These are phyloP conservation scores for Hemileccinum impolitum DNA, from an alignment of 768 basidiomycete genomes.

Conservation along the genomic window DNA sequence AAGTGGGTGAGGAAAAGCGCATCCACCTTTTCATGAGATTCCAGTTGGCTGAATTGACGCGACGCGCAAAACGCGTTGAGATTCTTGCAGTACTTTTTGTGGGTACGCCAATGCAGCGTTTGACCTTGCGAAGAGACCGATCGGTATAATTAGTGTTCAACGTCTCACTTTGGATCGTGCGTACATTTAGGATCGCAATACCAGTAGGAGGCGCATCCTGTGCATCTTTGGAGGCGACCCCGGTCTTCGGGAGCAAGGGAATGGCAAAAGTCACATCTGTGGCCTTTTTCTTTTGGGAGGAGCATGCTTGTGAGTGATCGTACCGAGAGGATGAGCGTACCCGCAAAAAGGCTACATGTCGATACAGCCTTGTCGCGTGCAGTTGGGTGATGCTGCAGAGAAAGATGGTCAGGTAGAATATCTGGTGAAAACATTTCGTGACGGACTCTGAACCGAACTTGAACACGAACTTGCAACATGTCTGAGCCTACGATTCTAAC, in stretches of 20 bases:
- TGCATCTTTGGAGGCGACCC: conserved; percentile 49
- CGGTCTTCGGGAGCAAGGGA: conserved; percentile 26
- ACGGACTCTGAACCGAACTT: not conserved
- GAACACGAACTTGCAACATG: conserved; percentile 10
- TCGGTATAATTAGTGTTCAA: conserved; percentile 2
- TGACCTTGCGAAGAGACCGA: conserved; percentile 50
- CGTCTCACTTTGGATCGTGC: conserved; percentile 18
- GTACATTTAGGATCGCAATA: conserved; percentile 69
- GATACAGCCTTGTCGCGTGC: conserved; percentile 54
- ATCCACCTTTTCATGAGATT: conserved; percentile 55
- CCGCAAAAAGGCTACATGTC: conserved; percentile 35
- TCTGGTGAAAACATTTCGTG: conserved; percentile 3
- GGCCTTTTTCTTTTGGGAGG: conserved; percentile 54
- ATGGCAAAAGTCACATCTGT: conserved; percentile 66
- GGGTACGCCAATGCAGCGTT: conserved; percentile 59
- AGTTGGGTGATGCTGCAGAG: conserved; percentile 42
- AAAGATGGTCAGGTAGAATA: conserved; percentile 10
- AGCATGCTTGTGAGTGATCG: conserved; percentile 47
- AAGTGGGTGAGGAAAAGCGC: conserved; percentile 63
- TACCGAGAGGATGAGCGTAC: conserved; percentile 47
- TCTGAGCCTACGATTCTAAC: conserved; percentile 23
- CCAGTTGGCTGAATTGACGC: conserved; percentile 44
- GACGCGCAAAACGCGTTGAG: conserved; percentile 48
- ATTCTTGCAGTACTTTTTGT: conserved; percentile 66
- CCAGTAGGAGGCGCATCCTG: conserved; percentile 67